phyloP scores from a whole-genome alignment of 2,329 filamentous ascomycete species.

The Sporothrix humicola region DNA sequence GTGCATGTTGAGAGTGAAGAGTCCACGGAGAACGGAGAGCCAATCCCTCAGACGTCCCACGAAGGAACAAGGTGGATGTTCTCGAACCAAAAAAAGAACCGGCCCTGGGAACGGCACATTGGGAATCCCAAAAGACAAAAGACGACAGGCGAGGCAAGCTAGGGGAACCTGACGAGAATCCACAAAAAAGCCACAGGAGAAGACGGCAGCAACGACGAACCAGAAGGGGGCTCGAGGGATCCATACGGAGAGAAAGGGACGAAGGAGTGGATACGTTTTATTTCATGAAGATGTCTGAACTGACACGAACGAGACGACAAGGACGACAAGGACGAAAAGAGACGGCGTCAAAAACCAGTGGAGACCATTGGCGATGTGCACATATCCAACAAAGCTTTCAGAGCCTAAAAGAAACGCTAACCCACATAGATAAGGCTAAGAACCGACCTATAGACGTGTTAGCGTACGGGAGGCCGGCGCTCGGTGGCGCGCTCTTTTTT shows the following conservation, averaged over 20 bases:
- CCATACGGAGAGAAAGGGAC: conserved; percentile 15
- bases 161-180: neutral
- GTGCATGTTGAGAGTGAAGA: neutral
- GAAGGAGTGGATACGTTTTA: neutral
- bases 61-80: neutral
- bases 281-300: neutral
- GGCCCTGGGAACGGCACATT: conserved; percentile 4
- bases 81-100: neutral
- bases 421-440: neutral
- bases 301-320: neutral
- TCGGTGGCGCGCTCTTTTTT: conserved; percentile 10
- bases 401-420: conserved; percentile 7
- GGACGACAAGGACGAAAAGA: neutral
- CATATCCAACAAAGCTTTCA: neutral
- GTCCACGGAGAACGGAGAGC: conserved; percentile 1
- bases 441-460: neutral
- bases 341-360: conserved; percentile 4
- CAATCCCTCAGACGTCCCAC: conserved; percentile 13
- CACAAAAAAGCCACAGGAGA: neutral
- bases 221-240: neutral
- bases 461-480: conserved; percentile 18
- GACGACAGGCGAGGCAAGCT: neutral
- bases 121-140: neutral
- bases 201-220: neutral
- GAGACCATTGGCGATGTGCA: neutral